Percentiles rank a stretch among this genome's conserved stretches.
phyloP scores from a whole-genome alignment of 1,284 basidiomycete genomes.

The Sporisorium sorghi region DNA sequence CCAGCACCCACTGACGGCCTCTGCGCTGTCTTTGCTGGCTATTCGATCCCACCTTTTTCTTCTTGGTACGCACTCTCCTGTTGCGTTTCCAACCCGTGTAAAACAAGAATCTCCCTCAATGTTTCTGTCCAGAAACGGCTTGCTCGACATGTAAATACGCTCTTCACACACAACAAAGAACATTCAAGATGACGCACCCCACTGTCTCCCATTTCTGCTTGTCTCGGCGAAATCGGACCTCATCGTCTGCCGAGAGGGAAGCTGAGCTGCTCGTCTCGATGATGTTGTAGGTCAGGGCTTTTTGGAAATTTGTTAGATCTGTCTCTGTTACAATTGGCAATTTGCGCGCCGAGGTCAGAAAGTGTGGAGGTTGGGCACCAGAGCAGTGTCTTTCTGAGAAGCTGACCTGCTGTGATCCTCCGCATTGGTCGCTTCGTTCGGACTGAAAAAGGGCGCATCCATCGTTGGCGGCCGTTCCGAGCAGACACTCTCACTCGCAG shows the following conservation, averaged over 20 bases:
- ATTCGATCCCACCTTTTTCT: background rate
- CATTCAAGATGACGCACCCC: constrained; percentile 24
- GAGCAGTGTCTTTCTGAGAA: background rate
- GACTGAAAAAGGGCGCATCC: no score
- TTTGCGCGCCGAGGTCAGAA: background rate
- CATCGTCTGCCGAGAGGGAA: background rate
- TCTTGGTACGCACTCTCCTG: background rate
- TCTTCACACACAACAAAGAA: constrained; percentile 27
- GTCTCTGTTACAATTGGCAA: background rate
- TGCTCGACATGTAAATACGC: constrained; percentile 30
- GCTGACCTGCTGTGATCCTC: background rate
- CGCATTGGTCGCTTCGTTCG: constrained; percentile 5
- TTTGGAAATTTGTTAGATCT: background rate
- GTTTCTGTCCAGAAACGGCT: constrained; percentile 6
- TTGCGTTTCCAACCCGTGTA: constrained; percentile 21
- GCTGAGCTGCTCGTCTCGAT: background rate
- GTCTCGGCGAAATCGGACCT: background rate
- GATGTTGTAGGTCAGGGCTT: background rate
- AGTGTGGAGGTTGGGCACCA: constrained; percentile 13
- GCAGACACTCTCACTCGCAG: background rate
- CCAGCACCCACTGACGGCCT: background rate
- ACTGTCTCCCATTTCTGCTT: background rate
- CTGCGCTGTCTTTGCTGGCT: background rate
- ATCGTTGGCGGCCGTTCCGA: no score
- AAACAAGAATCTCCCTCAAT: constrained; percentile 22